Evolutionary conservation across 2,329 filamentous ascomycete species (phyloP).

Genomic region (Thelonectria olida): DNA sequence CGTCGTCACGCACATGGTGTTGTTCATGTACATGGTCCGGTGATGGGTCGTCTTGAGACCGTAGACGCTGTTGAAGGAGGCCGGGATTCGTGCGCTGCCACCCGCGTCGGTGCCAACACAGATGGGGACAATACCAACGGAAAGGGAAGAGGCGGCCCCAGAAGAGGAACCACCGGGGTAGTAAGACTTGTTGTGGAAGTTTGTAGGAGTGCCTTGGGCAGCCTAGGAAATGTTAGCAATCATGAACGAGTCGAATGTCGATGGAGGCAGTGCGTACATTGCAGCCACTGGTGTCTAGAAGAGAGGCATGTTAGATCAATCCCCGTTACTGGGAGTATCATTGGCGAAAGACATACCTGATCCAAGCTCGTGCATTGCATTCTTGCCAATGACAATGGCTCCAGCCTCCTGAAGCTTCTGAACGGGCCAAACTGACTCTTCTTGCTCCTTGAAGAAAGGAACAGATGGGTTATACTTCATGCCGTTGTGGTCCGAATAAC

Average conservation of each 20-base stretch:
- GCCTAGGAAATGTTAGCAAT: conserved; percentile 58
- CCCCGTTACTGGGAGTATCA: neutral
- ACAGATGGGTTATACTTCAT: conserved; percentile 67
- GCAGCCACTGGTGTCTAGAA: conserved; percentile 79
- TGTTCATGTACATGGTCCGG: conserved; percentile 67
- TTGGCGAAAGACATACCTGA: conserved; percentile 60
- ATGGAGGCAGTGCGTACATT: conserved; percentile 59
- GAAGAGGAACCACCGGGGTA: conserved; percentile 86
- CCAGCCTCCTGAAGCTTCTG: conserved; percentile 77
- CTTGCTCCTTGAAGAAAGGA: conserved; percentile 59
- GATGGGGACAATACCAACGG: conserved; percentile 77
- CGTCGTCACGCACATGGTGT: conserved; percentile 70
- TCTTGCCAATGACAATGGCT: conserved; percentile 78
- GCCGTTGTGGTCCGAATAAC: conserved; percentile 74
- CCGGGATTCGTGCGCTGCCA: conserved; percentile 78
- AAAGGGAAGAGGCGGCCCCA: conserved; percentile 76
- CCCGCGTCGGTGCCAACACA: conserved; percentile 80
- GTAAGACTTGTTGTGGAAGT: conserved; percentile 80
- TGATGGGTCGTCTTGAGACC: conserved; percentile 83
- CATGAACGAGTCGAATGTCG: neutral
- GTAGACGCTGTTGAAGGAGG: conserved; percentile 80
- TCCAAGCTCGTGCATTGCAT: conserved; percentile 83
- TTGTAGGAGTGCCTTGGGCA: conserved; percentile 76
- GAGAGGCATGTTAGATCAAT: neutral
- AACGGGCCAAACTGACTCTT: conserved; percentile 75